These are phyloP conservation scores for Backusella morwellensis DNA, from an alignment of 192 early-diverging fungal genomes.

Conservation along the genomic window DNA sequence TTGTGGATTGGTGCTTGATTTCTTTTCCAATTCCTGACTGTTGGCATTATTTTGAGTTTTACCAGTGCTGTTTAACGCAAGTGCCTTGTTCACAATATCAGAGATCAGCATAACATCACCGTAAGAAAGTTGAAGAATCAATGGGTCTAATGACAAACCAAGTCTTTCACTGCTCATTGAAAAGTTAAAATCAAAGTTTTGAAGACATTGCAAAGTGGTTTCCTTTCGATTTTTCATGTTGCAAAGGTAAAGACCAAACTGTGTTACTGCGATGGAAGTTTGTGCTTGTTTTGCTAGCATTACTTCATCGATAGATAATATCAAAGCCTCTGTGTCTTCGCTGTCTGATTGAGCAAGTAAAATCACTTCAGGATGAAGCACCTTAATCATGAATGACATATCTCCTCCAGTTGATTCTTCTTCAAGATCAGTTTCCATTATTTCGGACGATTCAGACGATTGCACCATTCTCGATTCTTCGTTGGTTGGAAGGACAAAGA, in stretches of 20 bases:
- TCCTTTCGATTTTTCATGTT: slow-evolving; percentile 79
- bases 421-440: not conserved
- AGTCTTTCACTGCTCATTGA: slow-evolving; percentile 56
- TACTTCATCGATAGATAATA: slow-evolving; percentile 78
- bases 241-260: slow-evolving; percentile 89
- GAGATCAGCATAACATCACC: slow-evolving; percentile 66
- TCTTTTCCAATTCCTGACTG: not conserved
- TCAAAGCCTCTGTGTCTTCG: slow-evolving; percentile 78
- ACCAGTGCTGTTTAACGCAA: slow-evolving; percentile 37
- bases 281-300: slow-evolving; percentile 76
- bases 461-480: slow-evolving; percentile 15
- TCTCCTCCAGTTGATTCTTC: slow-evolving; percentile 16
- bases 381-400: slow-evolving; percentile 72
- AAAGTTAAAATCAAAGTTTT: slow-evolving; percentile 82
- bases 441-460: not conserved
- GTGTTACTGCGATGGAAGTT: slow-evolving; percentile 70
- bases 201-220: slow-evolving; percentile 81
- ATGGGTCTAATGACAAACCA: slow-evolving; percentile 57
- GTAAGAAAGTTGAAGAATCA: slow-evolving; percentile 72
- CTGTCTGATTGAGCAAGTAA: slow-evolving; percentile 74
- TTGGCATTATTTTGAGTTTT: not conserved
- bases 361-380: slow-evolving; percentile 84
- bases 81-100: slow-evolving; percentile 58
- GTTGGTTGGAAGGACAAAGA: slow-evolving; percentile 55
- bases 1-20: slow-evolving; percentile 11